Evolutionary conservation across 2,329 filamentous ascomycete species (phyloP).

Genomic region (Pseudocercospora cruenta): DNA sequence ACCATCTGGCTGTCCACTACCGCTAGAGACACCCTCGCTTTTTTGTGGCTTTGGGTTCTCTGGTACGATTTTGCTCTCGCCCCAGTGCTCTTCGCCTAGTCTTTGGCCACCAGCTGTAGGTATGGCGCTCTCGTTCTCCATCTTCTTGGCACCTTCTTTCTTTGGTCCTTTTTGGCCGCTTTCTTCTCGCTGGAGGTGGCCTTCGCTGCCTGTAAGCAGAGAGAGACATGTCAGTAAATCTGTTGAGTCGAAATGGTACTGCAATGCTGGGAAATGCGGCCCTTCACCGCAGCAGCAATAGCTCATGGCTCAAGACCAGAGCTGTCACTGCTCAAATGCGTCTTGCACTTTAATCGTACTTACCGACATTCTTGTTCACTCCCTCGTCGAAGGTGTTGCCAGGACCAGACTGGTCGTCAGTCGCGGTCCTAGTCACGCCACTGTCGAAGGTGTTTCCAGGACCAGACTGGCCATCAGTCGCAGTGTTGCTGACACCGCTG

Average conservation of each 20-base stretch:
- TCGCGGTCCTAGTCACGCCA: background rate
- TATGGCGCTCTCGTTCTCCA: slow-evolving; percentile 37
- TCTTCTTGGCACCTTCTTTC: slow-evolving; percentile 18
- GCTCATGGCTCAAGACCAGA: background rate
- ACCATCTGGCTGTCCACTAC: slow-evolving; percentile 35
- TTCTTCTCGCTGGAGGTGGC: slow-evolving; percentile 12
- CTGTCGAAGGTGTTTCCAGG: slow-evolving; percentile 3
- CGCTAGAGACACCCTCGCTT: slow-evolving; percentile 26
- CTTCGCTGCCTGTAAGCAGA: background rate
- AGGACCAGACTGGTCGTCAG: background rate
- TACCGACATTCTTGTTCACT: background rate
- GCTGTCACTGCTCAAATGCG: background rate
- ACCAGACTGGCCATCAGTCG: background rate
- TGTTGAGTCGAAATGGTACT: background rate
- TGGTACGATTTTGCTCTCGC: slow-evolving; percentile 40
- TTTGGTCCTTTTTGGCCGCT: background rate
- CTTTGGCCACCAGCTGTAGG: slow-evolving; percentile 39
- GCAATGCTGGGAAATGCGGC: background rate
- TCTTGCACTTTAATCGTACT: background rate
- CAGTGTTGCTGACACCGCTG: background rate
- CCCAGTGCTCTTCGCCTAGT: slow-evolving; percentile 40
- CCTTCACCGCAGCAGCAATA: background rate
- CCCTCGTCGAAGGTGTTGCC: background rate
- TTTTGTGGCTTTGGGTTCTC: slow-evolving; percentile 29
- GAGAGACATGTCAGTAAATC: background rate